Evolutionary conservation across 139 green algal species (phyloP).

Genomic region (Tetradesmus obliquus): DNA sequence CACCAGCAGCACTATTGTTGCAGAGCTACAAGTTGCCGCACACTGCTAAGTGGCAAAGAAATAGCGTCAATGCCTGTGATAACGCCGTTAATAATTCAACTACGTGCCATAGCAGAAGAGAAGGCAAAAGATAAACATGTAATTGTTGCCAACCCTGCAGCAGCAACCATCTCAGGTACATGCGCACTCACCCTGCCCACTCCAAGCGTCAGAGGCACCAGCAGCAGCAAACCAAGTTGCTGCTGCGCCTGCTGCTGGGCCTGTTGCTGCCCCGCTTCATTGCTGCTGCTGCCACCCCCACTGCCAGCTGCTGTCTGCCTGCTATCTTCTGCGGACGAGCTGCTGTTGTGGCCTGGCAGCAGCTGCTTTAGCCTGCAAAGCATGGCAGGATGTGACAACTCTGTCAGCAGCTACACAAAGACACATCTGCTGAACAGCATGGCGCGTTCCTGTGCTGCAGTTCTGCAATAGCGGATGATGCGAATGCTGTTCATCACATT

Average conservation of each 20-base stretch:
- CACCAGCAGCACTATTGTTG: not conserved
- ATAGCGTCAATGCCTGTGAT: too few relatives aligned
- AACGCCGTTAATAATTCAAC: too few relatives aligned
- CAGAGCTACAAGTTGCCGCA: not conserved
- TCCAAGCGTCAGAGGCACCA: slow-evolving; percentile 89
- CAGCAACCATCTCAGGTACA: too few relatives aligned
- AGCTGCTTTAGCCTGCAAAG: slow-evolving; percentile 13
- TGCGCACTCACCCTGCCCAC: slow-evolving; percentile 74
- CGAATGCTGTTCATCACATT: too few relatives aligned
- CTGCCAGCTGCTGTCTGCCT: slow-evolving; percentile 3
- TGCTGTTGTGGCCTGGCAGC: not conserved
- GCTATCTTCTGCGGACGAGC: not conserved
- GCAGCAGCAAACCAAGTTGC: slow-evolving; percentile 67
- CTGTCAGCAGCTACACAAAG: not conserved
- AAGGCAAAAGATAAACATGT: too few relatives aligned
- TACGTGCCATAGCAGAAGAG: too few relatives aligned
- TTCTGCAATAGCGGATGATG: too few relatives aligned
- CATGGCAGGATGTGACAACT: not conserved
- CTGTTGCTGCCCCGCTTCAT: not conserved
- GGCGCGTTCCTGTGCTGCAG: too few relatives aligned
- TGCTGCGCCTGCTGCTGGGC: slow-evolving; percentile 14
- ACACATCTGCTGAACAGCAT: not conserved
- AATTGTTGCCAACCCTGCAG: too few relatives aligned
- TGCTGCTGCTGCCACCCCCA: slow-evolving; percentile 30
- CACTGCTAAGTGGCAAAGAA: not conserved